Base-by-base conservation (phyloP, 192 early-diverging fungal species). In the Podila epicladia region DNA sequence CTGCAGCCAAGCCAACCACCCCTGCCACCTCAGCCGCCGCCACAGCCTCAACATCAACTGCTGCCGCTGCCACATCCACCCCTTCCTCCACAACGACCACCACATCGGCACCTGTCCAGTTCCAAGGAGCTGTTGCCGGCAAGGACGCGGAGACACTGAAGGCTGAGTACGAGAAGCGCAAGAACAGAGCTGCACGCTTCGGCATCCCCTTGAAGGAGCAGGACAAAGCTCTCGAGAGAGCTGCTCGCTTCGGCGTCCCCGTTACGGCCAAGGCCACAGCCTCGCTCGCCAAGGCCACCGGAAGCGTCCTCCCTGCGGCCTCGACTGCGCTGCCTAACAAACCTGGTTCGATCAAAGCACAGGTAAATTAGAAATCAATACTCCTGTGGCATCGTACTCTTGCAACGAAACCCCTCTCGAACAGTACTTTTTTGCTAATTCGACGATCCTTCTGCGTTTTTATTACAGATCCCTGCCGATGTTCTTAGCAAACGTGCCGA, bases 161-260 rank as follows among this genome's bases (percentile, higher is more conserved):
- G 65, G 69, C 75, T 12, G 85, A 88, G 58, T 68, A 73, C 35
- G 84, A 89, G 67, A 73, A 78, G 70, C 78, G 87, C 58, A 87
- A 82, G 58, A 73, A 71, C 64, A 74, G 84, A 72, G 84, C 78
- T 22, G 79, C 80, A 4, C 74, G 87, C 31, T 89, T 89, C 72
- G 87, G 87, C 29, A 74, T 83, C 31, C 71, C 80, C 62, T 51
- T 88, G 26, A 80, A 73, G 20, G 88, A 91, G 37, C 64, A 84
- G 13, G 84, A 84, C 45, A 88, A 86, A 65, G 84, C 85, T 20
- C 38, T 82, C 9, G 82, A 88, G 31, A 74, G 89, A 33, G 90
- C 90, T 20, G 85, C 83, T 4, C 82, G 88, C 60, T 92, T 92
- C 69, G 89, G 89, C 22, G 64, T 88, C 9, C 75, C 75, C 15